Percentiles rank a stretch among this genome's conserved stretches.
Evolutionary conservation across 257 asterid species (phyloP).

Genomic region (Solanum etuberosum): DNA sequence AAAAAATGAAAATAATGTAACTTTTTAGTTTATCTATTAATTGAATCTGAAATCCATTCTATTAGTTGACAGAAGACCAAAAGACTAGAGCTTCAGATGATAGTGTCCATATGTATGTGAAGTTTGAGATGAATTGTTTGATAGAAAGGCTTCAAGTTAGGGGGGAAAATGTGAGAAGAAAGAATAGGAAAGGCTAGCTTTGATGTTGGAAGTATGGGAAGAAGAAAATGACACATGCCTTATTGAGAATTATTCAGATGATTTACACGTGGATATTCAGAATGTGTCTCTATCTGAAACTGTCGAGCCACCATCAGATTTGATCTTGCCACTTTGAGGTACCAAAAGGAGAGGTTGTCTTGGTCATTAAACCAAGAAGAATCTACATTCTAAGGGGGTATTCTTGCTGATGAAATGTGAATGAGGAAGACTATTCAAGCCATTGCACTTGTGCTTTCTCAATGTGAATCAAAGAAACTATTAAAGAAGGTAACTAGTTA

Average conservation of each 20-base stretch:
- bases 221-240: slow-evolving; percentile 49
- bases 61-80: neutral
- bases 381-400: slow-evolving; percentile 62
- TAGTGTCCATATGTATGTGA: neutral
- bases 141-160: neutral
- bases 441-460: slow-evolving; percentile 76
- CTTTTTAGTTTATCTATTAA: neutral
- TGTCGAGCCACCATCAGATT: slow-evolving; percentile 52
- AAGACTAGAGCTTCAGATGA: neutral
- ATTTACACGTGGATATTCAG: slow-evolving; percentile 36
- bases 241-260: slow-evolving; percentile 32
- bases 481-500: too few relatives aligned
- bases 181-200: slow-evolving; percentile 19
- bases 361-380: slow-evolving; percentile 92
- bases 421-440: slow-evolving; percentile 96
- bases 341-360: slow-evolving; percentile 87
- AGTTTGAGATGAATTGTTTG: neutral
- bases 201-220: slow-evolving; percentile 65
- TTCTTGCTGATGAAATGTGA: slow-evolving; percentile 96
- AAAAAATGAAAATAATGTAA: neutral
- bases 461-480: slow-evolving; percentile 32
- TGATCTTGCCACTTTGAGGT: slow-evolving; percentile 61
- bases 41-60: neutral
- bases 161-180: slow-evolving; percentile 33
- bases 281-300: slow-evolving; percentile 41